phyloP scores from a whole-genome alignment of 495 filamentous ascomycete species.

The Xylaria bambusicola region DNA sequence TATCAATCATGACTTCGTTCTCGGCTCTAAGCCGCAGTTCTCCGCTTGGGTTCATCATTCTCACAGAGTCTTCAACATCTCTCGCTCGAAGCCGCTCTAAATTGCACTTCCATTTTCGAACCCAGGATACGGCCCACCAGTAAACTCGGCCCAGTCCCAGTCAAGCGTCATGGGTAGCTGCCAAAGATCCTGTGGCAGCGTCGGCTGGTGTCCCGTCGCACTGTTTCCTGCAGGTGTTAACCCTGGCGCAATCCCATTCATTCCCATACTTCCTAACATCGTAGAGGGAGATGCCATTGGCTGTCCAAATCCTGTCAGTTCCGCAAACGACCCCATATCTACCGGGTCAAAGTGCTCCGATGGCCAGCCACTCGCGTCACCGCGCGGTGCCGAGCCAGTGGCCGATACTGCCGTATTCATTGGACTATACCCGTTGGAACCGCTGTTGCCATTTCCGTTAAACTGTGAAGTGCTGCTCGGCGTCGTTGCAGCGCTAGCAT shows the following conservation, averaged over 20 bases:
- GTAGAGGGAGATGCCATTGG: slow-evolving; percentile 45
- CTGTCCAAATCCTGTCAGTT: slow-evolving; percentile 48
- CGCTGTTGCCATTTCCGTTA: slow-evolving; percentile 32
- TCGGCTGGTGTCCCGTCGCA: slow-evolving; percentile 67
- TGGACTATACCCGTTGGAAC: slow-evolving; percentile 35
- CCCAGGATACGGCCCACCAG: slow-evolving; percentile 53
- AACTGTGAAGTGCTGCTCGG: slow-evolving; percentile 2
- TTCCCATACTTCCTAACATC: slow-evolving; percentile 25
- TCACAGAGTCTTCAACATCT: background rate
- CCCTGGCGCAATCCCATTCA: slow-evolving; percentile 25
- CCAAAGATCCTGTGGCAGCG: slow-evolving; percentile 96
- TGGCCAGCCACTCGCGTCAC: slow-evolving; percentile 25
- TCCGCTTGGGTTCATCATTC: background rate
- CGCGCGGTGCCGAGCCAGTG: slow-evolving; percentile 28
- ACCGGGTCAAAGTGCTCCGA: slow-evolving; percentile 29
- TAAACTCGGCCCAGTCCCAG: slow-evolving; percentile 98
- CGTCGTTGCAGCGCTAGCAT: slow-evolving; percentile 15
- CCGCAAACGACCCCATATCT: slow-evolving; percentile 45
- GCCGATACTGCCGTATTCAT: slow-evolving; percentile 36
- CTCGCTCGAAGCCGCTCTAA: background rate
- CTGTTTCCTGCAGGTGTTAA: background rate
- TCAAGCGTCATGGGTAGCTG: slow-evolving; percentile 95
- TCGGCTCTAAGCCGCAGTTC: background rate
- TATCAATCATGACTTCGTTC: background rate
- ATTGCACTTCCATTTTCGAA: slow-evolving; percentile 51